A percentile compares a stretch with the other conserved stretches of the same genome.
Conservation (phyloP, 2,329 filamentous ascomycete species). For the Aspergillus melleus region DNA sequence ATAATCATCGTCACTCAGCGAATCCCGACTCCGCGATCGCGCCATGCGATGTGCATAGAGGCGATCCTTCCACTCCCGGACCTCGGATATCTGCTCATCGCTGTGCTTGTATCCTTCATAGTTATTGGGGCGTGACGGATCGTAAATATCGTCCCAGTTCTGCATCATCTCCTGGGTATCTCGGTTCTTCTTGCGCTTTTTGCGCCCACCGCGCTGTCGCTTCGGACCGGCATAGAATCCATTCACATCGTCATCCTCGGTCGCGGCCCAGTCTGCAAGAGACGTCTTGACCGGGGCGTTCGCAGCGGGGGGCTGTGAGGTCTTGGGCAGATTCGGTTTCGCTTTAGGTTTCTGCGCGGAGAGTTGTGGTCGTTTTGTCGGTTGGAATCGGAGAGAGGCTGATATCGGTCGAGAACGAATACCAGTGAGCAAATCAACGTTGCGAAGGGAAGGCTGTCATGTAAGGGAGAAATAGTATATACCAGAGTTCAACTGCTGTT, state of each 20-base stretch:
- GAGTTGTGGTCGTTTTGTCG: constrained; percentile 75
- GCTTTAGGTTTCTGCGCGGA: constrained; percentile 59
- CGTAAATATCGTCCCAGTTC: constrained; percentile 94
- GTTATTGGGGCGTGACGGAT: constrained; percentile 77
- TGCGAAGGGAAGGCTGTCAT: constrained; percentile 17
- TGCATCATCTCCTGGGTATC: constrained; percentile 56
- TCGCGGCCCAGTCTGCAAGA: constrained; percentile 77
- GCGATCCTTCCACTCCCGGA: constrained; percentile 80
- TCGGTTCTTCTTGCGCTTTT: constrained; percentile 74
- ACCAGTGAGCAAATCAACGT: constrained; percentile 50
- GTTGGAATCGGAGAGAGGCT: constrained; percentile 79
- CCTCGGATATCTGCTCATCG: constrained; percentile 77
- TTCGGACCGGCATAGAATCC: constrained; percentile 66
- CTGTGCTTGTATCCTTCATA: constrained; percentile 82
- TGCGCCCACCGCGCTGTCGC: constrained; percentile 73
- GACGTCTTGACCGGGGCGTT: constrained; percentile 62
- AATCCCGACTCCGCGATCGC: constrained; percentile 44
- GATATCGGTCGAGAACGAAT: constrained; percentile 29
- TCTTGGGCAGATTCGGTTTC: constrained; percentile 62
- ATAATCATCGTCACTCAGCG: constrained; percentile 53
- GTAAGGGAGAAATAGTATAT: constrained; percentile 45
- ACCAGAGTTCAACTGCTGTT: constrained; percentile 63
- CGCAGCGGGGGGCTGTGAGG: constrained; percentile 35
- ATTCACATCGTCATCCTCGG: constrained; percentile 76
- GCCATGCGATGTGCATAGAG: constrained; percentile 70